Base-by-base conservation (phyloP, 2,329 filamentous ascomycete genomes). In the Mariannaea elegans region DNA sequence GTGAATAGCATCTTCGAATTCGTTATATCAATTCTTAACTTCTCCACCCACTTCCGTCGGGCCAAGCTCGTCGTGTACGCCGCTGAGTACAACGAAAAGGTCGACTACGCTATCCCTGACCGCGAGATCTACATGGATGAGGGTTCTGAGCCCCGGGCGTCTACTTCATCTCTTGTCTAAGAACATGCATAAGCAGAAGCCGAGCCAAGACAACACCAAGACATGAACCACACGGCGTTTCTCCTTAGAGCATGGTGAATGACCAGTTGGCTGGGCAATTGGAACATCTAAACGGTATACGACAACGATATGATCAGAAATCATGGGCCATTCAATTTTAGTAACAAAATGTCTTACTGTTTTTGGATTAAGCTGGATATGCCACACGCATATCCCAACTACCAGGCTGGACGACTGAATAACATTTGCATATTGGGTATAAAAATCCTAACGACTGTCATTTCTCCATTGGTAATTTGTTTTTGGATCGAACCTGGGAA, bases 111-210 rank as follows among this genome's bases (percentile, higher is more conserved):
- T 9, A 48, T 61, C 10, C 23, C 44, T 9, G 52, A 59, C 14
- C 19, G 54, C 3, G 61, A 68, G 16, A 48, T 65, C 13, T 70
- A 66, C 51, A 53, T 46, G 14, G 68, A 70, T 13, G 63, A 64
- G 10, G 45, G 45, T 18, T 61, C 63, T 7, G 65, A 70, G 55
- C 67, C 58, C 8, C 59, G 67, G 10, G 54, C 59, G 7, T 69
- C 67, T 4, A 57, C 52, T 36, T 56, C 65, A 16, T 66, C 63
- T 32, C 61, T 62, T 3, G 56, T 47, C 32, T 64, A 24, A 66
- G 42, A 16, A 19, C n/a, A 8, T 10, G 21, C 12, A 36, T 12
- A 6, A 14, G 8, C 3, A 27, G 6, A 23, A 18, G 6, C 49
- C 49, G 36, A 45, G 27, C 21, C 49, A 29, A 29, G 19, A 36